Evolutionary conservation across 768 basidiomycete species (phyloP), one percentile per base, ranked within the genome.

Genomic region (Macrolepiota dolichaula): DNA sequence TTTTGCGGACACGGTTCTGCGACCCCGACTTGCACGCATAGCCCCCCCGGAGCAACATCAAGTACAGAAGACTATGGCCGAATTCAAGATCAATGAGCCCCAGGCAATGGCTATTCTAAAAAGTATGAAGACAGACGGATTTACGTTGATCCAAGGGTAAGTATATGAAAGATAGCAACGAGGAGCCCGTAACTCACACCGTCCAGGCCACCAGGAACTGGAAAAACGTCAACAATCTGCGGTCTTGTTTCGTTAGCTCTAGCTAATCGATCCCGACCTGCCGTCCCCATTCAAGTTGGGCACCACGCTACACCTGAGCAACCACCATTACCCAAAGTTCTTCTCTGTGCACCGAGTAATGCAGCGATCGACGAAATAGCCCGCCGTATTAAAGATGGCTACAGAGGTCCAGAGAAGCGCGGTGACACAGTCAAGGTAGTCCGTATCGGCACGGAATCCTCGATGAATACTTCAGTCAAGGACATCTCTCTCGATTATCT

Each of bases 301-400:
- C 68, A 76, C 71, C 56, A 71, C 64, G 57, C 65, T 71, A 17
- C 74, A 71, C 37, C 74, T 71, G 32, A 81, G 81, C 63, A 80
- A 72, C 66, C 72, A 51, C 74, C 82, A 1, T 76, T 81, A 0
- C 76, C 83, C 13, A 86, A 89, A 70, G 79, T 98, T 46, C 82
- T 99, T 17, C 79, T 99, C 38, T 99, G 97, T 69, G 97, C 97
- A 0, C 97, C 97, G 1, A 96, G 93, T 74, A 99, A 99, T 73
- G 97, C 97, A 17, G 97, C 97, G 25, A 96, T 99, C 42, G 96
- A 99, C 69, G 97, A 99, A 76, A 88, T 99, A 17, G 92, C 93
- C 6, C 82, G 85, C 67, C 89, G 97, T 42, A 76, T 99, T 51
- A 92, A 90, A 70, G 87, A 91, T 55, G 87, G 90, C n/a, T 84